Evolutionary conservation across 495 filamentous ascomycete genomes (phyloP), one percentile per base, ranked within the genome.

Genomic region (Xylaria grammica): DNA sequence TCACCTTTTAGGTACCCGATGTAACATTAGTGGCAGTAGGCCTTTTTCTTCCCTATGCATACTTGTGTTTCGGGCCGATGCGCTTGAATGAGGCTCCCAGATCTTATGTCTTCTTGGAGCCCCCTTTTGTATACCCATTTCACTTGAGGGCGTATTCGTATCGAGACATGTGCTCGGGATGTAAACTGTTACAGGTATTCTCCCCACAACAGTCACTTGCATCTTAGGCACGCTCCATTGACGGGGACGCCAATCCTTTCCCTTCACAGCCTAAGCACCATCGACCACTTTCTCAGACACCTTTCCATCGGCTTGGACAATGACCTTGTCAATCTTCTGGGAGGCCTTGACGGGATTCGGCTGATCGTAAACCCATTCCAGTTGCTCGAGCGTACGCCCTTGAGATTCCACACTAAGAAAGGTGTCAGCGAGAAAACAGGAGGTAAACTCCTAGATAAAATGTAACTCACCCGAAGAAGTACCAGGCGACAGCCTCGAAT

Each of bases 251-350:
- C n/a, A 38, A 57, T 57, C 54, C 38, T n/a, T 57, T 38, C 45
- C 48, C n/a, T 17, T 24, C 19, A 4, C n/a, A 10, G 44, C 15
- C 38, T 32, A 58, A 36, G 42, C 51, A 9, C 22, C 30, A 32
- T 44, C 44, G 27, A 71, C 75, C 13, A 86, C 71, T 67, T 85
- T 85, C 73, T 84, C 83, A 5, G 79, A 75, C 26, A 87, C 82
- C 26, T 73, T 78, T 29, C 85, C 84, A 54, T 86, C 82, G 20
- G 73, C 70, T 55, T 80, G 78, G 17, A 86, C 67, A 46, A 86
- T 75, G 61, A 87, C 75, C 75, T 84, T 85, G 71, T 87, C 80
- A 57, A 80, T 77, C 67, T 76, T 77, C 60, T 81, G 74, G 5
- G 81, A 83, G 22, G 80, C 81, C 68, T 79, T 81, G 69, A 83